Evolutionary conservation across 352 stramenopile genomes (phyloP).

Genomic region (Pythium rishiriense): DNA sequence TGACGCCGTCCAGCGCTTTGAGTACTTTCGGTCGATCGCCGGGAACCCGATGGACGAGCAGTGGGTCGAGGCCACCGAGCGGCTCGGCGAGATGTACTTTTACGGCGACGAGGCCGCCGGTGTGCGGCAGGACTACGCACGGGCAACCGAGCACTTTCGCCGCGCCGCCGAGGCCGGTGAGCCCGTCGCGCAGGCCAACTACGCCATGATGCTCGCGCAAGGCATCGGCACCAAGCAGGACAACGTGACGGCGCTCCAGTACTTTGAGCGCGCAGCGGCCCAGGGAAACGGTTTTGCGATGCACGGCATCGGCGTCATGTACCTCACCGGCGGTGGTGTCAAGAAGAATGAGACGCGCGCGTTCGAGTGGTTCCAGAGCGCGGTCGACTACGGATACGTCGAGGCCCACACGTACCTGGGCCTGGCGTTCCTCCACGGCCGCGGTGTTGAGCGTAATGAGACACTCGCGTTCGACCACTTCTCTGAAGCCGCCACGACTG

Average conservation of each 20-base stretch:
- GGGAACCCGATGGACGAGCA: constrained; percentile 61
- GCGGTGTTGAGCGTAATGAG: constrained; percentile 48
- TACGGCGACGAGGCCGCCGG: constrained; percentile 66
- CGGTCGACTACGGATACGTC: constrained; percentile 51
- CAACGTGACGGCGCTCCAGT: constrained; percentile 55
- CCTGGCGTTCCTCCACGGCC: constrained; percentile 60
- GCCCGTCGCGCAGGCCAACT: constrained; percentile 64
- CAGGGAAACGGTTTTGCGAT: constrained; percentile 66
- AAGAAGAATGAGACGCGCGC: constrained; percentile 58
- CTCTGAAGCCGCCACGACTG: constrained; percentile 40
- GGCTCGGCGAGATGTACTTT: constrained; percentile 71
- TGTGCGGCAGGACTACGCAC: constrained; percentile 44
- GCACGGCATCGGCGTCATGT: constrained; percentile 64
- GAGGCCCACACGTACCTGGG: constrained; percentile 76
- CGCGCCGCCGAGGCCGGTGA: constrained; percentile 68
- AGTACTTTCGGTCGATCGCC: constrained; percentile 65
- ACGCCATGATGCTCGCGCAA: constrained; percentile 69
- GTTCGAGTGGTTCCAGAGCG: constrained; percentile 59
- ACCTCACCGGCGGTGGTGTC: constrained; percentile 56
- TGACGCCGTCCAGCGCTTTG: constrained; percentile 50
- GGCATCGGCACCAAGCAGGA: constrained; percentile 62
- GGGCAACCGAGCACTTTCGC: constrained; percentile 62
- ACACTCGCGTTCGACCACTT: constrained; percentile 64
- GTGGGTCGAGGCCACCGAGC: constrained; percentile 57
- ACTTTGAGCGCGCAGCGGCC: constrained; percentile 53